A percentile compares a stretch with the other conserved stretches of the same genome.
Evolutionary conservation across 2,329 filamentous ascomycete genomes (phyloP).

Genomic region (Phialemoniopsis sp.): DNA sequence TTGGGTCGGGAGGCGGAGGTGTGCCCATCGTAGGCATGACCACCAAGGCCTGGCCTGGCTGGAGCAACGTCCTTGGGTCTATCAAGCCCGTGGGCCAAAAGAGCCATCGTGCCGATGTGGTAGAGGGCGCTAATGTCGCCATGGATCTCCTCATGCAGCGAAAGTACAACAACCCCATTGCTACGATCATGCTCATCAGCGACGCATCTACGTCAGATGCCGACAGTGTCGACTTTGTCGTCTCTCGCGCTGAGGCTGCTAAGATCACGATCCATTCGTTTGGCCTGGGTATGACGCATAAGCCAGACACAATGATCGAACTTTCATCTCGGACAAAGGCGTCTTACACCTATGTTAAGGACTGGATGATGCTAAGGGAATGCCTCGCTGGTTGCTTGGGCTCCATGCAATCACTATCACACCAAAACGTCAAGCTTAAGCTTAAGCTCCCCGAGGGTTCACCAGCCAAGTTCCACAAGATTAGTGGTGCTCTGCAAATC

Average conservation of each 20-base stretch:
- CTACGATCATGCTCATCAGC: constrained; percentile 93
- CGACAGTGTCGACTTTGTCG: constrained; percentile 96
- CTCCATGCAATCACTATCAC: constrained; percentile 88
- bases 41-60: constrained; percentile 88
- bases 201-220: constrained; percentile 92
- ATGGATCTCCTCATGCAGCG: constrained; percentile 99
- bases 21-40: constrained; percentile 98
- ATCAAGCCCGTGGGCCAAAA: constrained; percentile 95
- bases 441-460: constrained; percentile 92
- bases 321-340: constrained; percentile 93
- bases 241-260: constrained; percentile 91
- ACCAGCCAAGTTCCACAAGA: constrained; percentile 97
- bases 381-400: constrained; percentile 92
- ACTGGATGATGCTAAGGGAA: constrained; percentile 99
- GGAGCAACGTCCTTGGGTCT: constrained; percentile 79
- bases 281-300: constrained; percentile 92
- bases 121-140: constrained; percentile 94
- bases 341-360: constrained; percentile 96
- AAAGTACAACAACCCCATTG: constrained; percentile 91
- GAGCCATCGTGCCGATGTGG: constrained; percentile 91
- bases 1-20: constrained; percentile 89
- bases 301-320: constrained; percentile 98
- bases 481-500: constrained; percentile 91
- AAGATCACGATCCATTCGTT: constrained; percentile 98
- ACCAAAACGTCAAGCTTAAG: constrained; percentile 96